Base-by-base conservation (phyloP, 768 basidiomycete species). In the Phanerochaete sordida region DNA sequence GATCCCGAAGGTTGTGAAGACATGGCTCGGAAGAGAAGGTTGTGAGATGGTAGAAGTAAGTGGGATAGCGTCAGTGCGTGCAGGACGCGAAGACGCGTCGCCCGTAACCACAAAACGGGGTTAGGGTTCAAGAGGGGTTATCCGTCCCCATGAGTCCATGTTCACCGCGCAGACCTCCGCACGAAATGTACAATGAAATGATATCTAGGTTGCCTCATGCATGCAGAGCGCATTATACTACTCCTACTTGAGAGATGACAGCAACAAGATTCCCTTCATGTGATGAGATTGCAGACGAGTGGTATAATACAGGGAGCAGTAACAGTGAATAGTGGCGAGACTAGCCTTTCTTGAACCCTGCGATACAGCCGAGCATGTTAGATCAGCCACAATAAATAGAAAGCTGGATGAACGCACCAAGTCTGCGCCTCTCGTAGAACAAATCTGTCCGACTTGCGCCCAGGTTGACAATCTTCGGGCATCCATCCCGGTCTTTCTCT, bases 381-480 rank as follows among this genome's bases (percentile, higher is more conserved):
- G n/a, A n/a, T n/a, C n/a, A n/a, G n/a, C n/a, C n/a, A n/a, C n/a
- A n/a, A n/a, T n/a, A n/a, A n/a, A n/a, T n/a, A n/a, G n/a, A n/a
- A n/a, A n/a, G n/a, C n/a, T n/a, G n/a, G n/a, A n/a, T n/a, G n/a
- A n/a, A n/a, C n/a, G 44, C 68, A 90, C 92, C 92, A 62, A 94
- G 75, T 69, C 92, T 83, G 69, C 92, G 85, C 62, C 93, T 80
- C 73, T 95, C 93, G 67, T 95, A 95, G 81, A 95, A 95, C 47
- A 95, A 72, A 72, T 95, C 93, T 49, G 93, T 96, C 68, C 93
- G 81, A 69, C 91, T 91, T 9, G 94, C 94, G 59, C 95, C 95
- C n/a, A 97, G 80, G 70, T 97, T 96, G 62, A 96, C 93, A 68
- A 96, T 94, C 84, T 98, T 98, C 8, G 95, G 95, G 78, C 97